These are phyloP conservation scores for Poa pratensis DNA, from an alignment of 176 grass and related monocot species.

Conservation along the genomic window DNA sequence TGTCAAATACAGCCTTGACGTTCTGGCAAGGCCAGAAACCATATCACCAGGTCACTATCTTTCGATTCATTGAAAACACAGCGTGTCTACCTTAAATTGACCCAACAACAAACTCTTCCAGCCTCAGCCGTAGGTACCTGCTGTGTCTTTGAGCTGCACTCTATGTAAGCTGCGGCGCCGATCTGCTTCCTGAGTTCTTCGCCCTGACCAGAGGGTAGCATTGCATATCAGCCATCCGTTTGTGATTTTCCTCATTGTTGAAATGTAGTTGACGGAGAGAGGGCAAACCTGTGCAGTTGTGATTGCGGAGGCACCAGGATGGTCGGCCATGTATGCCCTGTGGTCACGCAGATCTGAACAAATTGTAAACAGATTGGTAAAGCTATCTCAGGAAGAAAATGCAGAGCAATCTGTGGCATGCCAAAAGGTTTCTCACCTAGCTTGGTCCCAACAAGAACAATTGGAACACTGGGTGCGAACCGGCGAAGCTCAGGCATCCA, in stretches of 20 bases:
- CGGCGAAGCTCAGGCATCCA: conserved; percentile 96
- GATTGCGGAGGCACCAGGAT: conserved; percentile 60
- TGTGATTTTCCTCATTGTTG: not conserved
- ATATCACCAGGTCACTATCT: conserved; percentile 6
- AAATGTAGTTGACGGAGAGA: not conserved
- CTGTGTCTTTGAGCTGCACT: conserved; percentile 93
- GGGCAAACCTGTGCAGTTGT: conserved; percentile 60
- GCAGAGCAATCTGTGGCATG: not conserved
- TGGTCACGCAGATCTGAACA: conserved; percentile 86
- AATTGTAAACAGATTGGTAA: conserved; percentile 1
- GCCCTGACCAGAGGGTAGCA: conserved; percentile 41
- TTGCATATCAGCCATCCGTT: not conserved
- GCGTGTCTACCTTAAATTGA: not conserved
- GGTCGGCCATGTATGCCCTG: conserved; percentile 75
- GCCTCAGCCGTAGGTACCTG: conserved; percentile 36
- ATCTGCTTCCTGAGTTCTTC: conserved; percentile 93
- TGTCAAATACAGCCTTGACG: conserved; percentile 87
- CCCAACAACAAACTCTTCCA: not conserved
- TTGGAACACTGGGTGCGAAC: conserved; percentile 74
- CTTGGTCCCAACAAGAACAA: conserved; percentile 92
- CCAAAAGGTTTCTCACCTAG: conserved; percentile 52
- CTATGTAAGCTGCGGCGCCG: conserved; percentile 78
- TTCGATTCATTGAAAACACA: not conserved
- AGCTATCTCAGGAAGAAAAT: not conserved
- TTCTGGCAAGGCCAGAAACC: conserved; percentile 54